These are phyloP conservation scores for Botryosphaeria agaves DNA, from an alignment of 2,329 filamentous ascomycete genomes.

Conservation along the genomic window DNA sequence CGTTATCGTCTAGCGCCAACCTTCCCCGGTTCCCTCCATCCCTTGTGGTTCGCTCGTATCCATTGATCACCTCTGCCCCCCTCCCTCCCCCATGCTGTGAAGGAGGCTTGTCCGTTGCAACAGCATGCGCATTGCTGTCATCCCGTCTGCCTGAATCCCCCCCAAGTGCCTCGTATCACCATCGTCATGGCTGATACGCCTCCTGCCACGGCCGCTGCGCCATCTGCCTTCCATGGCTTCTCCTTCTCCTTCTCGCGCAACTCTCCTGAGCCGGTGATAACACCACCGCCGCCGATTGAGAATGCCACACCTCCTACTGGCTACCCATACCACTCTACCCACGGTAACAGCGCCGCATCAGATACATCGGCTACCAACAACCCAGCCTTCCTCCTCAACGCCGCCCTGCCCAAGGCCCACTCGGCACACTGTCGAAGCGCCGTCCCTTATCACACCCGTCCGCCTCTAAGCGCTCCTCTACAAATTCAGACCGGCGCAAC, in stretches of 20 bases:
- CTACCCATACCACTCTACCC: neutral
- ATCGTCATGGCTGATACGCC: neutral
- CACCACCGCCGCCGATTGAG: neutral
- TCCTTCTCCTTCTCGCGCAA: neutral
- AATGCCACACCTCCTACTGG: neutral
- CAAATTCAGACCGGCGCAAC: conserved; percentile 12
- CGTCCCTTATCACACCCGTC: conserved; percentile 10
- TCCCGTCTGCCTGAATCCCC: neutral
- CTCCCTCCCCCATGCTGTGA: neutral
- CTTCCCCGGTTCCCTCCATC: too few relatives aligned
- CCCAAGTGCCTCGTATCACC: neutral
- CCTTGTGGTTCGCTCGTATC: too few relatives aligned
- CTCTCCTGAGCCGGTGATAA: neutral
- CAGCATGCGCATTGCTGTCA: neutral
- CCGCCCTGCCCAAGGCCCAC: conserved; percentile 1
- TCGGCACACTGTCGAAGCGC: conserved; percentile 3
- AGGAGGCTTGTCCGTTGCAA: neutral
- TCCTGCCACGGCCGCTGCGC: neutral
- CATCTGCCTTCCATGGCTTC: neutral
- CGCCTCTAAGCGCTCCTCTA: conserved; percentile 16
- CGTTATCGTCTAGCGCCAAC: too few relatives aligned
- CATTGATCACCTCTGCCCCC: neutral
- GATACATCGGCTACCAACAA: neutral
- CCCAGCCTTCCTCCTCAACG: conserved; percentile 1
- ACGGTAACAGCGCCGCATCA: neutral